Evolutionary conservation across 2,329 filamentous ascomycete genomes (phyloP).

Genomic region (Beauveria sp.): DNA sequence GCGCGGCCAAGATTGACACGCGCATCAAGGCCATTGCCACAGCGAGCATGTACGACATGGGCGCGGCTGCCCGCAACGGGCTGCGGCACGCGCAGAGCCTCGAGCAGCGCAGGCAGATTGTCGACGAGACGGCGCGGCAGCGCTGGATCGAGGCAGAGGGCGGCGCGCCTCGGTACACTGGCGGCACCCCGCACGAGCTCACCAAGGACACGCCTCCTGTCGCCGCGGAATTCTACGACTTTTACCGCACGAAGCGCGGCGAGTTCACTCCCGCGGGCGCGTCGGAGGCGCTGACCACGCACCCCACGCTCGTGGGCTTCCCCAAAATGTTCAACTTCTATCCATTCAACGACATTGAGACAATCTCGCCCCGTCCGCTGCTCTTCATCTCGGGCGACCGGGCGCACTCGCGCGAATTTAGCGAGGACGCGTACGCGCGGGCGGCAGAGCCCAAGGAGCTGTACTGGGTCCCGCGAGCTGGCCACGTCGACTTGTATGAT

Average conservation of each 20-base stretch:
- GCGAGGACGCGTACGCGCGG: slow-evolving; percentile 18
- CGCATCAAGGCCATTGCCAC: slow-evolving; percentile 10
- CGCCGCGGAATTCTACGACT: background rate
- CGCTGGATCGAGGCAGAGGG: background rate
- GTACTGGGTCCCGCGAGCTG: slow-evolving; percentile 23
- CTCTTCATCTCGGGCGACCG: slow-evolving; percentile 21
- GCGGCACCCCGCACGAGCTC: background rate
- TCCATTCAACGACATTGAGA: slow-evolving; percentile 22
- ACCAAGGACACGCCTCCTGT: background rate
- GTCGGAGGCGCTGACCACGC: background rate
- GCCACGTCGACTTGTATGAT: slow-evolving; percentile 30
- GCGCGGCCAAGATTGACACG: slow-evolving; percentile 26
- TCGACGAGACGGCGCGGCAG: background rate
- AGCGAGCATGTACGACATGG: background rate
- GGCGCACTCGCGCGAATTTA: slow-evolving; percentile 23
- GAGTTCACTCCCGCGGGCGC: background rate
- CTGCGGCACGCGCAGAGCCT: background rate
- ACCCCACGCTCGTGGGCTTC: background rate
- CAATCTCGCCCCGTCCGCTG: slow-evolving; percentile 22
- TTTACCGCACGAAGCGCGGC: background rate
- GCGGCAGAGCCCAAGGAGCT: slow-evolving; percentile 30
- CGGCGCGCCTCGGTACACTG: background rate
- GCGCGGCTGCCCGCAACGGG: slow-evolving; percentile 14
- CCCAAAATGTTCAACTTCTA: slow-evolving; percentile 22
- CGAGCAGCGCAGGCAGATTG: background rate